These are phyloP conservation scores for Phytophthora litchii DNA, from an alignment of 352 stramenopile species.

Conservation along the genomic window DNA sequence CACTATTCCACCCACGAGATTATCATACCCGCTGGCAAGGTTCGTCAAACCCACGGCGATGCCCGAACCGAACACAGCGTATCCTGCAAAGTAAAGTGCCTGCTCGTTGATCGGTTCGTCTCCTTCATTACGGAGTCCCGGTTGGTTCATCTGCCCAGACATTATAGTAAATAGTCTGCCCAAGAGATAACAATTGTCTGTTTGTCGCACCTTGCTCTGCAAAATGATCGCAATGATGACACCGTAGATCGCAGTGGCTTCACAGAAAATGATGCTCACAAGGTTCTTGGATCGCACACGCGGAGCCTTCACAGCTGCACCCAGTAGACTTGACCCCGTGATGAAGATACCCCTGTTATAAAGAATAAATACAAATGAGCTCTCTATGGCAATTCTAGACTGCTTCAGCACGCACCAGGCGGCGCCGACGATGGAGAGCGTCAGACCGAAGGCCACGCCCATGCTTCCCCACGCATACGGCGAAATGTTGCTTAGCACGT, in stretches of 20 bases:
- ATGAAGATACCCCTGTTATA: slow-evolving; percentile 88
- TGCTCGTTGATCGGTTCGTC: slow-evolving; percentile 80
- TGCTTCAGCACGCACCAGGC: slow-evolving; percentile 75
- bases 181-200: neutral
- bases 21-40: slow-evolving; percentile 91
- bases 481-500: slow-evolving; percentile 98
- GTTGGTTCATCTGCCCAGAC: slow-evolving; percentile 72
- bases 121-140: slow-evolving; percentile 54
- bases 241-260: slow-evolving; percentile 99
- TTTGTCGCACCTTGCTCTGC: slow-evolving; percentile 91
- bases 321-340: slow-evolving; percentile 96
- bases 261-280: slow-evolving; percentile 99
- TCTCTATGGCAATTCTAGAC: neutral
- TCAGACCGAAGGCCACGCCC: slow-evolving; percentile 96
- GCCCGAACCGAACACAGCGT: slow-evolving; percentile 97
- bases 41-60: slow-evolving; percentile 99
- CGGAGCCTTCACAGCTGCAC: slow-evolving; percentile 98
- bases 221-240: slow-evolving; percentile 99
- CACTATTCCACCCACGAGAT: neutral
- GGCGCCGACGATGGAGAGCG: slow-evolving; percentile 97
- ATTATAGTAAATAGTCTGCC: neutral
- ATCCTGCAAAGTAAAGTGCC: slow-evolving; percentile 96
- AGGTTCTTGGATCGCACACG: slow-evolving; percentile 99
- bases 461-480: slow-evolving; percentile 98
- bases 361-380: slow-evolving; percentile 1